phyloP scores from a whole-genome alignment of 371 early-diverging fungal genomes.

The Mucor indicus region DNA sequence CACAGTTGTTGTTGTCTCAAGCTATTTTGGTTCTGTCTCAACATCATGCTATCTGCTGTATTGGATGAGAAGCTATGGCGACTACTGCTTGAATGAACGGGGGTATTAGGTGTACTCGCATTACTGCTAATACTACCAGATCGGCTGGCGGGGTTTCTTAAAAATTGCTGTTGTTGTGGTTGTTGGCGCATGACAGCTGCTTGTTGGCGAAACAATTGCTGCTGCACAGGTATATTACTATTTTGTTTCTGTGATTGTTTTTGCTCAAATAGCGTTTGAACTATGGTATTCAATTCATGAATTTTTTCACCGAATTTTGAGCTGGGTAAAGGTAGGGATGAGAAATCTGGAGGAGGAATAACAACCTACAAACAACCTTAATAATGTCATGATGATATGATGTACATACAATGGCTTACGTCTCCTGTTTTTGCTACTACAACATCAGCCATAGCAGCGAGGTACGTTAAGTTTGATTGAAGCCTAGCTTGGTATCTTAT shows the following conservation, averaged over 20 bases:
- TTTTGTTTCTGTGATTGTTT: constrained; percentile 15
- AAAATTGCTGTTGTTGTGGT: constrained; percentile 11
- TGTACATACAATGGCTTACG: constrained; percentile 36
- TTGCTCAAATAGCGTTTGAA: constrained; percentile 28
- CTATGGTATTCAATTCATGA: constrained; percentile 29
- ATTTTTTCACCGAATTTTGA: constrained; percentile 29
- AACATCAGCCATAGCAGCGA: constrained; percentile 57
- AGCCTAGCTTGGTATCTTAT: constrained; percentile 51
- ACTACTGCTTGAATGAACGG: no score
- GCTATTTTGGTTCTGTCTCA: no score
- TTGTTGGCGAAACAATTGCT: constrained; percentile 1
- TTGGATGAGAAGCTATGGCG: no score
- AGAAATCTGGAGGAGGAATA: constrained; percentile 40
- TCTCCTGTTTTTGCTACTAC: constrained; percentile 48
- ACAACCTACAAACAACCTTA: no score
- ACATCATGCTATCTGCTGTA: no score
- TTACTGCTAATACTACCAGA: no score
- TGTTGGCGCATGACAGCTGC: constrained; percentile 12
- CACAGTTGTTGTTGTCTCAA: no score
- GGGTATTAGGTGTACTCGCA: no score
- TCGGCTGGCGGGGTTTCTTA: no score
- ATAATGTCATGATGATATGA: constrained; percentile 1
- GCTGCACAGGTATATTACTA: no score
- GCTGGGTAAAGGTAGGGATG: constrained; percentile 38
- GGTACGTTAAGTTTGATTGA: constrained; percentile 52